phyloP scores from a whole-genome alignment of 768 basidiomycete species.

The Amylocystis lapponica region DNA sequence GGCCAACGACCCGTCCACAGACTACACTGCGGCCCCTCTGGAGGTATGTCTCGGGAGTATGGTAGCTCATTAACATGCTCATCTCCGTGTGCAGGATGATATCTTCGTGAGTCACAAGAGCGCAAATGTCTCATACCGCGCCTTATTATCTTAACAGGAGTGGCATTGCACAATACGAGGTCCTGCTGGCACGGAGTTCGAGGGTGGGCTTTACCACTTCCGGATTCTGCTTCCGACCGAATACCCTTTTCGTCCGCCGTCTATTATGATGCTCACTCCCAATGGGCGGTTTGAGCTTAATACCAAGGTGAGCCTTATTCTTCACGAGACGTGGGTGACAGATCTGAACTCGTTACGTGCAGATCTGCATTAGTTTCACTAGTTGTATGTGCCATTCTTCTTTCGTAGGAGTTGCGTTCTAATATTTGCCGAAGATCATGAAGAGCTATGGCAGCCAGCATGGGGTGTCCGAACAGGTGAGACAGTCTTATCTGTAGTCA shows the following conservation, averaged over 20 bases:
- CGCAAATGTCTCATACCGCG: not conserved
- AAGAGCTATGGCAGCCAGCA: conserved; percentile 96
- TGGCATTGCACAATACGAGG: conserved; percentile 99
- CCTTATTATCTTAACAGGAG: conserved; percentile 39
- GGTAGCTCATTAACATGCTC: conserved; percentile 6
- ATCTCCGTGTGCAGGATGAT: conserved; percentile 51
- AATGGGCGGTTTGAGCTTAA: conserved; percentile 96
- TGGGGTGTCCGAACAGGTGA: conserved; percentile 95
- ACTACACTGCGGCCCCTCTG: conserved; percentile 75
- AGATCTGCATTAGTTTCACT: conserved; percentile 94
- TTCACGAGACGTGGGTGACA: not conserved
- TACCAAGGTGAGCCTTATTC: conserved; percentile 64
- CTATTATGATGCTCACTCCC: conserved; percentile 93
- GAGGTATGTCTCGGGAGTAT: conserved; percentile 71
- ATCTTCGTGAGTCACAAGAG: conserved; percentile 62
- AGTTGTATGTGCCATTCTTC: conserved; percentile 52
- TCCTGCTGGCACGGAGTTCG: conserved; percentile 81
- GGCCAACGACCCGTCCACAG: conserved; percentile 75
- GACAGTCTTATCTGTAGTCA: conserved; percentile 8
- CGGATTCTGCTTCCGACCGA: conserved; percentile 85
- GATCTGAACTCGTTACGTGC: conserved; percentile 5
- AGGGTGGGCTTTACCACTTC: conserved; percentile 95
- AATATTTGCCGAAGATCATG: conserved; percentile 60
- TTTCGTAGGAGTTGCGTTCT: not conserved
- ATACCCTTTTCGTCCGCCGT: conserved; percentile 95